Evolutionary conservation across 768 basidiomycete species (phyloP), one percentile per base, ranked within the genome.

Genomic region (Cystofilobasidium capitatum): DNA sequence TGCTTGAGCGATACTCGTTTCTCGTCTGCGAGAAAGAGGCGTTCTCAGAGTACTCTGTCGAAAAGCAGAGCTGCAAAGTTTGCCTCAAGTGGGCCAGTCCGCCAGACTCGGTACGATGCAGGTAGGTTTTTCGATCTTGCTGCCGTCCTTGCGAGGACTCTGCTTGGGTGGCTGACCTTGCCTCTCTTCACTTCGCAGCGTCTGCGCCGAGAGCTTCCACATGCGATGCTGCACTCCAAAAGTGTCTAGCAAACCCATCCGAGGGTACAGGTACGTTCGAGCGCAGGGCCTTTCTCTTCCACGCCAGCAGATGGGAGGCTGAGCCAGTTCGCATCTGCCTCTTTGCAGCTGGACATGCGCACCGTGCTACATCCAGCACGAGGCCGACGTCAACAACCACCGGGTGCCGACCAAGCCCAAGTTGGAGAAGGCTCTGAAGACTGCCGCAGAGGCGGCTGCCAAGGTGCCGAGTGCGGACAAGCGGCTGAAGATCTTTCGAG

Each of bases 1-100:
- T 99, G 42, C 81, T 83, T 70, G 81, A 82, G 31, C 84, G 91
- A 75, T 99, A 97, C 75, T 91, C 96, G 79, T 97, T 91, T 79
- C 86, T 99, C 40, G 86, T 96, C 36, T 88, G 89, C 57, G 96
- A 99, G 81, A 89, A 91, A 74, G 92, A 96, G 70, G 84, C 92
- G 69, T 85, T 94, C 31, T 84, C 88, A 13, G 91, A 96, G 78
- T 83, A 96, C 62, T 92, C 89, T 39, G 92, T 94, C 76, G 79
- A 82, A 42, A 81, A 91, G 64, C 88, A 92, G 44, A 83, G 87
- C 17, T 99, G 96, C 75, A 85, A 84, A 71, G 84, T 87, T 55
- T 99, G 96, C 77, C 80, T 81, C 54, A 83, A 85, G 71, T 98
- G 93, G 91, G 91, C 91, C 76, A 82, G 91, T 70, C 88, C 84